Conservation (phyloP, 768 basidiomycete genomes). For the Obba rivulosa region DNA sequence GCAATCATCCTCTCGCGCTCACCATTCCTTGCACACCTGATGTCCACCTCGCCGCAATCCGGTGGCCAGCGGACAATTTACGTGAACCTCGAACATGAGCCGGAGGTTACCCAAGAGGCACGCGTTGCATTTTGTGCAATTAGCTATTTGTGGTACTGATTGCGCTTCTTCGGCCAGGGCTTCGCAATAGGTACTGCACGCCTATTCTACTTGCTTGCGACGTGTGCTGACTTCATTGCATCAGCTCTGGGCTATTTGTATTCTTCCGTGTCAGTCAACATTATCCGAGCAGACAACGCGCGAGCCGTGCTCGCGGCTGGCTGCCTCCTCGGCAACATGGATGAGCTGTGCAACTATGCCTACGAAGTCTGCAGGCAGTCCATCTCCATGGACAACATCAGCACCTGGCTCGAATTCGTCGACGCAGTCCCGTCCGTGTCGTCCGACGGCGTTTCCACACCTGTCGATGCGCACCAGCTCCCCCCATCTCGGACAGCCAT, state of each 20-base stretch:
- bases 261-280: slow-evolving; percentile 62
- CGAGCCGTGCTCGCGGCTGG: slow-evolving; percentile 82
- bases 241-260: slow-evolving; percentile 78
- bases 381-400: slow-evolving; percentile 69
- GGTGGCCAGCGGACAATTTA: slow-evolving; percentile 65
- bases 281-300: slow-evolving; percentile 73
- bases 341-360: slow-evolving; percentile 74
- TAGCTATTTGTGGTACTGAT: background rate
- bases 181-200: slow-evolving; percentile 59
- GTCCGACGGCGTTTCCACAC: slow-evolving; percentile 45
- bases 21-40: slow-evolving; percentile 81
- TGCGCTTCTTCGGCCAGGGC: slow-evolving; percentile 36
- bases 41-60: slow-evolving; percentile 73
- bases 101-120: slow-evolving; percentile 83
- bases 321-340: slow-evolving; percentile 82
- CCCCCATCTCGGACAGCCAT: slow-evolving; percentile 47
- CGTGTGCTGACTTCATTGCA: slow-evolving; percentile 13
- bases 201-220: too few relatives aligned
- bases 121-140: slow-evolving; percentile 22
- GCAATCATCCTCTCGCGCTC: slow-evolving; percentile 84
- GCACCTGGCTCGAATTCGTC: slow-evolving; percentile 74
- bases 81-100: slow-evolving; percentile 71
- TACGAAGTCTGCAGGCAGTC: slow-evolving; percentile 75
- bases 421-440: slow-evolving; percentile 44
- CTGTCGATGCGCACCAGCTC: slow-evolving; percentile 22